Base-by-base conservation (phyloP, 2,329 filamentous ascomycete genomes). In the Cadophora sp. region DNA sequence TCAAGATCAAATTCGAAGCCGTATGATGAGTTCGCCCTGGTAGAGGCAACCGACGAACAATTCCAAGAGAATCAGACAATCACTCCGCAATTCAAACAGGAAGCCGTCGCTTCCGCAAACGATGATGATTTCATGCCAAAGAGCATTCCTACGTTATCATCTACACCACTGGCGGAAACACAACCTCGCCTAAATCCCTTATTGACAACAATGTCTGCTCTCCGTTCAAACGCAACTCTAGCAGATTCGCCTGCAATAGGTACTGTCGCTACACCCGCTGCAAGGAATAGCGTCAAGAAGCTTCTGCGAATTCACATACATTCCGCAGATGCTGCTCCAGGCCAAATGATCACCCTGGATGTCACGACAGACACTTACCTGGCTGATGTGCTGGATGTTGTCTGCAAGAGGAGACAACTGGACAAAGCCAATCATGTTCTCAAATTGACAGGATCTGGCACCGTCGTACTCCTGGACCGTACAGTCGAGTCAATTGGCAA, bases 341-440 rank as follows among this genome's bases (percentile, higher is more conserved):
- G 91, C n/a, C 90, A 91, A 75, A 88, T 89, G 81, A 86, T 93
- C 27, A 90, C 89, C 1, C 81, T 94, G 22, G 89, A 92, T 70
- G 92, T 93, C 56, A 94, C 91, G 0, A 93, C 91, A 0, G 92
- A 95, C 73, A 95, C 90, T 34, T 96, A 94, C 77, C 87, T 96
- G 55, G 92, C 91, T 53, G 92, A 96, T 78, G 88, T 96, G 31
- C 88, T 95, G 62, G 92, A 95, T 76, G 84, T 89, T 72, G 90
- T 92, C 2, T 96, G 92, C 78, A 87, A 89, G 51, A 92, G 92
- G 79, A 85, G 93, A 53, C 89, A 92, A 67, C 83, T 96, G 0
- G 93, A 96, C 77, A 93, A 94, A 81, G 91, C 86, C 22, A 88
- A 90, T 66, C 92, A 93, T 77, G 90, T 95, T 5, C 85, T 97